Evolutionary conservation across 2,329 filamentous ascomycete species (phyloP).

Genomic region (Sporothrix pallida): DNA sequence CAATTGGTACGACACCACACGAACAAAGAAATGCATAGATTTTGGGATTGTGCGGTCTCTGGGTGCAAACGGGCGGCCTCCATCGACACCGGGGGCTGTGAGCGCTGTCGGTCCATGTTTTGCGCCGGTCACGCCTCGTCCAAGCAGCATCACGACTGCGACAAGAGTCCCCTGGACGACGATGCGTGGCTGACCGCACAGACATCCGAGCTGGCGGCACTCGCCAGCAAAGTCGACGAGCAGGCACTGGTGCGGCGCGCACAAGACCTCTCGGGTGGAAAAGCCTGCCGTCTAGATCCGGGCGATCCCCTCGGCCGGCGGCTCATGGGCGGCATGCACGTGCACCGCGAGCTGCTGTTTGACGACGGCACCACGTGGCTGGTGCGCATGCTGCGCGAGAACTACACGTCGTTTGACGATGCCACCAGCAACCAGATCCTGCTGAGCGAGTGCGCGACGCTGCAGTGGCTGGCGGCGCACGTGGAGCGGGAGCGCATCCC

Average conservation of each 20-base stretch:
- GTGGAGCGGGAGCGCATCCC: conserved; percentile 4
- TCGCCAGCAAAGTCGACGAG: background rate
- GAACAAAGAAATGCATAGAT: conserved; percentile 2
- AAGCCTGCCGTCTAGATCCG: conserved; percentile 1
- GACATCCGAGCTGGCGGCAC: conserved; percentile 24
- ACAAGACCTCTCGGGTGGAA: background rate
- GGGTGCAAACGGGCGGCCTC: conserved; percentile 3
- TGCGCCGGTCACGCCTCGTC: conserved; percentile 14
- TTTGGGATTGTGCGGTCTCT: conserved; percentile 24
- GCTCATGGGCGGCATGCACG: conserved; percentile 31
- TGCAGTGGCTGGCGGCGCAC: conserved; percentile 4
- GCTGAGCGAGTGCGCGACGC: conserved; percentile 29
- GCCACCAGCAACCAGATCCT: conserved; percentile 30
- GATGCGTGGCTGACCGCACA: conserved; percentile 28
- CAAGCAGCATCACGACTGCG: conserved; percentile 3
- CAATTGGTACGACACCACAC: background rate
- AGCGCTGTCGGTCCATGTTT: conserved; percentile 25
- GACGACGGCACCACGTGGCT: conserved; percentile 33
- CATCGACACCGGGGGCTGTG: conserved; percentile 25
- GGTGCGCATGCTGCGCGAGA: conserved; percentile 29
- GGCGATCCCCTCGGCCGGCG: conserved; percentile 21
- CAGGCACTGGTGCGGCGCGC: conserved; percentile 2
- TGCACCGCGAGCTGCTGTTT: conserved; percentile 29
- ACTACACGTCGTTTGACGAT: conserved; percentile 32
- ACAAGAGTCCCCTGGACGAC: conserved; percentile 24